Base-by-base conservation (phyloP, 441 rosid genomes). In the Populus tomentosa region DNA sequence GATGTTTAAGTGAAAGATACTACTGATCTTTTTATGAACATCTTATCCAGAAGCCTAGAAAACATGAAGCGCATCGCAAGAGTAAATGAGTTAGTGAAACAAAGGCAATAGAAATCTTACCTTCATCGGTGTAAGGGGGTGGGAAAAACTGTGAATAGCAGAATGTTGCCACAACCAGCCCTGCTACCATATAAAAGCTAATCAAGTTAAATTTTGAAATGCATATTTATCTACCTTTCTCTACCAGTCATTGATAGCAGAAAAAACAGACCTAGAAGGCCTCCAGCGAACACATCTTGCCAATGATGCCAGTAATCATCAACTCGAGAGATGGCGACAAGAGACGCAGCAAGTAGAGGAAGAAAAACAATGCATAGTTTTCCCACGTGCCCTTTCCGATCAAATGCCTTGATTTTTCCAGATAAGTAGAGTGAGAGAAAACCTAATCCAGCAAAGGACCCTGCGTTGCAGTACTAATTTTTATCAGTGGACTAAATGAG, bases 231-330 rank as follows among this genome's bases (percentile, higher is more conserved):
- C 8, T 18, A 4, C 5, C 53, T 35, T 26, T 23, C 24, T 18
- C 23, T 64, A 53, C 68, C 56, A 21, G 56, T 13, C 72, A 36
- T 2, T 0, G 9, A 33, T 40, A 40, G 24, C 1, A 9, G 68
- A 75, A 8, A 30, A 76, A 23, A 71, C 75, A 23, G 33, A 93
- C 98, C 98, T 76, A 91, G 71, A 78, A 93, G 79, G 62, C 90
- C 93, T 70, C 97, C 97, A 28, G 88, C 89, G 66, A 93, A 89
- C 23, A 95, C 97, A 84, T 95, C 98, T 81, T 91, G 90, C 99
- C 97, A 95, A 71, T 95, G 99, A 85, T 95, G 99, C 99, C 97
- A 89, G 77, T 95, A 95, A 84, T 95, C 98, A 79, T 95, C 97
- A 14, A 95, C 93, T 18, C 97, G 86, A 40, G 99, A 95, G 69